A percentile compares a stretch with the other conserved stretches of the same genome.
phyloP scores from a whole-genome alignment of 83 land plant species.

The Diphasiastrum complanatum region DNA sequence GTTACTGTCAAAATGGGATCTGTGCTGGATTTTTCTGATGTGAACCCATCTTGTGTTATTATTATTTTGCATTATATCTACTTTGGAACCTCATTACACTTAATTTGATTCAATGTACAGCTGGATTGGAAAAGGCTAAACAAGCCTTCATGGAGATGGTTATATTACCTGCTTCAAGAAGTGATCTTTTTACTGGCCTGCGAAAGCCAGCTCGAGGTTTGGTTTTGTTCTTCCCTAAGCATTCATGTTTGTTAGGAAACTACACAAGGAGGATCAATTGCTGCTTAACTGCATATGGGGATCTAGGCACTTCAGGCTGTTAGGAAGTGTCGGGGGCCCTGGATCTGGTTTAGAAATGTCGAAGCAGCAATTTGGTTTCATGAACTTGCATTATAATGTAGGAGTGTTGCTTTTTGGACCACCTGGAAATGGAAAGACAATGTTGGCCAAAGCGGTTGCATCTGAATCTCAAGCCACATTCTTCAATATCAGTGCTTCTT shows the following conservation, averaged over 20 bases:
- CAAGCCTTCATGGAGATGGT: conserved; percentile 93
- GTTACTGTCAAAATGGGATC: no score
- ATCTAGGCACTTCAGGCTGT: no score
- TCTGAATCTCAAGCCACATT: conserved; percentile 90
- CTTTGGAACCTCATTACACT: not conserved
- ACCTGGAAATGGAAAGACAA: conserved; percentile 95
- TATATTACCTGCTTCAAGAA: conserved; percentile 75
- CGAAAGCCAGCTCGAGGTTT: conserved; percentile 86
- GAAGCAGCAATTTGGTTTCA: no score
- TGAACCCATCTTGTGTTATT: no score
- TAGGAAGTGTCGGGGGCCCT: no score
- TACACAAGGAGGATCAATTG: no score
- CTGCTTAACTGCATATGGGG: no score
- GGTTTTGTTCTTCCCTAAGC: not conserved
- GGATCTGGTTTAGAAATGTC: no score
- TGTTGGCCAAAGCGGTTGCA: conserved; percentile 98
- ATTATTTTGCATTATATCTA: no score
- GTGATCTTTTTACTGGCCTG: conserved; percentile 87
- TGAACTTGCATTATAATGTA: no score
- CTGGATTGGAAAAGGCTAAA: conserved; percentile 89
- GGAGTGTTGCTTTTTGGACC: conserved; percentile 97
- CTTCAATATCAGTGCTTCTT: conserved; percentile 87
- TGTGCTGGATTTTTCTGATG: no score
- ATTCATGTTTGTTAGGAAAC: no score
- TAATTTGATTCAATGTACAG: conserved; percentile 31